Percentiles rank a stretch among this genome's conserved stretches.
These are phyloP conservation scores for Pyronema omphalodes DNA, from an alignment of 495 filamentous ascomycete species.

Conservation along the genomic window DNA sequence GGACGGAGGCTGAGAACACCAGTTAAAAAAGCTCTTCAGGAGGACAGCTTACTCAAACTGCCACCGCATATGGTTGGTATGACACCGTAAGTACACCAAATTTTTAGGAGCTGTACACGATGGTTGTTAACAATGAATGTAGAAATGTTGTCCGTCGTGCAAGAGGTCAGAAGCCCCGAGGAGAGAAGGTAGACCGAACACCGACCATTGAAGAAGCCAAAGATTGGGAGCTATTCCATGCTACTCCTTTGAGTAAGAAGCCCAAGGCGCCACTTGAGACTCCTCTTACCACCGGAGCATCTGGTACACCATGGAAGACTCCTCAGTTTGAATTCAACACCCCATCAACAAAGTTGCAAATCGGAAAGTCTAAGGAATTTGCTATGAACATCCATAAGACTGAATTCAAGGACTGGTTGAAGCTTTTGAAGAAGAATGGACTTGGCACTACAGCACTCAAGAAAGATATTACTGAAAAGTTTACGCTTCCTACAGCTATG, in stretches of 20 bases:
- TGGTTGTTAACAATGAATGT: neutral
- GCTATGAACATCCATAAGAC: neutral
- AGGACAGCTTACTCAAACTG: constrained; percentile 22
- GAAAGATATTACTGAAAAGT: neutral
- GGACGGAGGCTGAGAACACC: neutral
- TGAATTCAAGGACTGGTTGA: constrained; percentile 1
- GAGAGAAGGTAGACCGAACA: neutral
- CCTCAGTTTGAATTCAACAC: constrained; percentile 21
- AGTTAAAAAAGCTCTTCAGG: constrained; percentile 5
- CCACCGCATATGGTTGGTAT: constrained; percentile 24
- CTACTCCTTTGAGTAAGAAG: neutral
- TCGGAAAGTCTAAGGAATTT: constrained; percentile 2
- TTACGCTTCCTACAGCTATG: neutral
- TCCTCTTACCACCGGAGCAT: neutral
- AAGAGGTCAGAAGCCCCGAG: constrained; percentile 1
- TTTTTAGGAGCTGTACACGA: neutral
- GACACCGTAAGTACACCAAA: constrained; percentile 17
- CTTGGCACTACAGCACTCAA: neutral
- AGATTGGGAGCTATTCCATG: constrained; percentile 5
- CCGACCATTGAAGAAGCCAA: constrained; percentile 1
- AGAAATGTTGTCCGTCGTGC: constrained; percentile 19
- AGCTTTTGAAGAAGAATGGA: neutral
- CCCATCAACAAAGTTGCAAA: constrained; percentile 12
- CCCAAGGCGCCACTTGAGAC: neutral
- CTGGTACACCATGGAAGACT: constrained; percentile 8